These are phyloP conservation scores for Trametes meyenii DNA, from an alignment of 768 basidiomycete genomes.

Conservation along the genomic window DNA sequence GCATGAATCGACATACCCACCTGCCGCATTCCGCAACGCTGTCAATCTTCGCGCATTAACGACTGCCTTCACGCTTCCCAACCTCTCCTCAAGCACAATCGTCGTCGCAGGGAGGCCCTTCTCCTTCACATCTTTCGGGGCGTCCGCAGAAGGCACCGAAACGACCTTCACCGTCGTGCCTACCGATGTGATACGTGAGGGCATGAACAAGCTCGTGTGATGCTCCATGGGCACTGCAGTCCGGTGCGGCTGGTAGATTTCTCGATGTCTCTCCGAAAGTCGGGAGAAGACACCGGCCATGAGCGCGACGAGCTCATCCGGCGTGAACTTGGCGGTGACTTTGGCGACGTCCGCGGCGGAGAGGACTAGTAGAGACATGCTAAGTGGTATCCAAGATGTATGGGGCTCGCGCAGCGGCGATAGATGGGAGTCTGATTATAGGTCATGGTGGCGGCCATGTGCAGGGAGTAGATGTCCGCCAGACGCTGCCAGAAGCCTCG, in stretches of 20 bases:
- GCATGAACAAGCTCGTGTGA: constrained; percentile 82
- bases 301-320: constrained; percentile 50
- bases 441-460: neutral
- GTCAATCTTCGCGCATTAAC: constrained; percentile 81
- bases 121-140: constrained; percentile 34
- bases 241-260: constrained; percentile 53
- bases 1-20: constrained; percentile 40
- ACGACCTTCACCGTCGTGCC: constrained; percentile 83
- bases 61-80: constrained; percentile 71
- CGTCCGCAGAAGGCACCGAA: constrained; percentile 57
- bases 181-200: constrained; percentile 55
- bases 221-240: constrained; percentile 52
- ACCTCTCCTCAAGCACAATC: constrained; percentile 70
- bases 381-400: neutral
- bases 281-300: constrained; percentile 63
- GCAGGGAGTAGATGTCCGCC: neutral
- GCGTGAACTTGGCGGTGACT: constrained; percentile 48
- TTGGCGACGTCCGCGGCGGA: constrained; percentile 58
- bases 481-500: no score
- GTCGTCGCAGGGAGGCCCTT: constrained; percentile 78
- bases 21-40: constrained; percentile 81
- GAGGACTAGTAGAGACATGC: constrained; percentile 60
- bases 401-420: neutral
- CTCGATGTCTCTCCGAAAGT: constrained; percentile 37
- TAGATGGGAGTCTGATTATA: neutral